Evolutionary conservation across 2,329 filamentous ascomycete genomes (phyloP).

Genomic region (Penicillium sp.): DNA sequence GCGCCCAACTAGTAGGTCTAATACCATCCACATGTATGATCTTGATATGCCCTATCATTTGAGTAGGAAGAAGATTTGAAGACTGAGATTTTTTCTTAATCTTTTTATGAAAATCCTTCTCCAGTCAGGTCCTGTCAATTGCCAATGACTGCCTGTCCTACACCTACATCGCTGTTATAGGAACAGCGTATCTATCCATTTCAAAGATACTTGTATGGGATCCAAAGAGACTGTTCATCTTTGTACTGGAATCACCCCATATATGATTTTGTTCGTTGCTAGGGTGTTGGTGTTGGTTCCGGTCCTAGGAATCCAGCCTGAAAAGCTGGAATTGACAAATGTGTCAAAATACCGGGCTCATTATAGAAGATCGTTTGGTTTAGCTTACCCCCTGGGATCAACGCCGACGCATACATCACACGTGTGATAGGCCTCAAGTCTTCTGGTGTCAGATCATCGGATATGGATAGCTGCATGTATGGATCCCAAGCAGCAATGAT

Average conservation of each 20-base stretch:
- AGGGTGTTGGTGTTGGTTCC: constrained; percentile 20
- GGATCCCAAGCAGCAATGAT: constrained; percentile 41
- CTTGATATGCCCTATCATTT: too few relatives aligned
- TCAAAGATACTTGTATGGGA: neutral
- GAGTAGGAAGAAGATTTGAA: too few relatives aligned
- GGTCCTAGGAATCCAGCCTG: constrained; percentile 35
- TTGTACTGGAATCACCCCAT: neutral
- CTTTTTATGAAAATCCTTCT: neutral
- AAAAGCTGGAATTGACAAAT: constrained; percentile 31
- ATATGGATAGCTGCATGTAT: constrained; percentile 37
- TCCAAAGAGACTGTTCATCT: neutral
- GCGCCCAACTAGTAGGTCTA: too few relatives aligned
- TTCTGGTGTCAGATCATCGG: constrained; percentile 33
- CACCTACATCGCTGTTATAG: neutral
- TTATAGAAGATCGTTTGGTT: constrained; percentile 26
- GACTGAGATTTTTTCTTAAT: too few relatives aligned
- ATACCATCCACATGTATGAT: too few relatives aligned
- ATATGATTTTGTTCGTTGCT: neutral
- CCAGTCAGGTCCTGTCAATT: too few relatives aligned
- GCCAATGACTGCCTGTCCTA: neutral
- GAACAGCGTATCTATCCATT: neutral
- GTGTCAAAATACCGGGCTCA: neutral
- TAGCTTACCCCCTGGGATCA: constrained; percentile 57
- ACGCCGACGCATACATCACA: constrained; percentile 57
- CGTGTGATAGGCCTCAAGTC: constrained; percentile 54